phyloP scores from a whole-genome alignment of 371 early-diverging fungal genomes.

The Conidiobolus incongruus region DNA sequence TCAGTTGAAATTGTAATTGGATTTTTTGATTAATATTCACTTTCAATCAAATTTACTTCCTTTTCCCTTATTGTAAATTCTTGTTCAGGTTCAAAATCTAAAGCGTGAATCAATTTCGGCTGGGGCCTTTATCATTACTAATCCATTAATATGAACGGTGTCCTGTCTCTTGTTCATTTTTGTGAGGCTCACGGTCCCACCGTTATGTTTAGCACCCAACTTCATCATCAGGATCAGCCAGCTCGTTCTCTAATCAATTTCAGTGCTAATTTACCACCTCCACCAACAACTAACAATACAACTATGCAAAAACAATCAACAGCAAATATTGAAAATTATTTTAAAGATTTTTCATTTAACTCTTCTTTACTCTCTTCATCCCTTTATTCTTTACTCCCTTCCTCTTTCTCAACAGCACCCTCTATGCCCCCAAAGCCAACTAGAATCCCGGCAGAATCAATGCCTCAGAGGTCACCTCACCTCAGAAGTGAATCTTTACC shows the following conservation, averaged over 20 bases:
- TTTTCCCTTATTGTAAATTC: too few relatives aligned
- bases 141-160: slow-evolving; percentile 18
- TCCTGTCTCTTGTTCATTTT: slow-evolving; percentile 23
- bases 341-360: too few relatives aligned
- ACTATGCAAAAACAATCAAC: neutral
- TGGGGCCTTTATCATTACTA: neutral
- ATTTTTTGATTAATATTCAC: too few relatives aligned
- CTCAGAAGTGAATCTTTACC: neutral
- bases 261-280: neutral
- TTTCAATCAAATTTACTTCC: too few relatives aligned
- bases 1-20: too few relatives aligned
- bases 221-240: slow-evolving; percentile 12
- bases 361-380: neutral
- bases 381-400: neutral
- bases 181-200: slow-evolving; percentile 33
- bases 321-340: too few relatives aligned
- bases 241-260: neutral
- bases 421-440: neutral
- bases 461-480: neutral
- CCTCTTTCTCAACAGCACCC: neutral
- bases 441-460: neutral
- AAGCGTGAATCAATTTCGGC: too few relatives aligned
- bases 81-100: too few relatives aligned
- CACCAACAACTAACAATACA: neutral
- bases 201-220: slow-evolving; percentile 27